phyloP scores from a whole-genome alignment of 2,329 filamentous ascomycete species.

The Zasmidium angulare region DNA sequence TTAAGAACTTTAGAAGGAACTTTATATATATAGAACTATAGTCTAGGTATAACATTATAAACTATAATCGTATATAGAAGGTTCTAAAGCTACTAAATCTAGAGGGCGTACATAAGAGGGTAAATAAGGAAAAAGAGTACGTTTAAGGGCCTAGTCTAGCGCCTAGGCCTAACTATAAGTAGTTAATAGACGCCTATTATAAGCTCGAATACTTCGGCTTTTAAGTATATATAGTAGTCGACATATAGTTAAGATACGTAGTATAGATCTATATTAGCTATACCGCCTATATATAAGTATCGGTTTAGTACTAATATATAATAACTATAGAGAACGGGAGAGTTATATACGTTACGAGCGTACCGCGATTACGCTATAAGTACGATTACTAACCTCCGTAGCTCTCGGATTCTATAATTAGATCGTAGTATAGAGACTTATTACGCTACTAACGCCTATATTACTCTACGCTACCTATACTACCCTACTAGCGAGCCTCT shows the following conservation, averaged over 20 bases:
- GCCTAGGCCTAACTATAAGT: too few species aligned
- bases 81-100: not conserved
- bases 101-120: not conserved
- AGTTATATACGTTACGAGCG: not conserved
- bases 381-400: not conserved
- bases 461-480: too few species aligned
- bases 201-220: too few species aligned
- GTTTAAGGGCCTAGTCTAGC: not conserved
- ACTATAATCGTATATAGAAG: not conserved
- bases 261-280: not conserved
- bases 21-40: not conserved
- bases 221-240: not conserved
- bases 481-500: too few species aligned
- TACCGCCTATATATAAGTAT: not conserved
- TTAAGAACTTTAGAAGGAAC: not conserved
- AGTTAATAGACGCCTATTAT: too few species aligned
- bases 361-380: too few species aligned
- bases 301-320: not conserved
- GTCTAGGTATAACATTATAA: not conserved
- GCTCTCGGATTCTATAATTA: not conserved
- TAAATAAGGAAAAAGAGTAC: not conserved
- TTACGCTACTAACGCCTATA: not conserved
- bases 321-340: not conserved
- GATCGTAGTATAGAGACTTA: not conserved
- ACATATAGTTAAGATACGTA: not conserved